Percentiles rank a stretch among this genome's conserved stretches.
Conservation (phyloP, 169 alveolate species). For the Perkinsus marinus region DNA sequence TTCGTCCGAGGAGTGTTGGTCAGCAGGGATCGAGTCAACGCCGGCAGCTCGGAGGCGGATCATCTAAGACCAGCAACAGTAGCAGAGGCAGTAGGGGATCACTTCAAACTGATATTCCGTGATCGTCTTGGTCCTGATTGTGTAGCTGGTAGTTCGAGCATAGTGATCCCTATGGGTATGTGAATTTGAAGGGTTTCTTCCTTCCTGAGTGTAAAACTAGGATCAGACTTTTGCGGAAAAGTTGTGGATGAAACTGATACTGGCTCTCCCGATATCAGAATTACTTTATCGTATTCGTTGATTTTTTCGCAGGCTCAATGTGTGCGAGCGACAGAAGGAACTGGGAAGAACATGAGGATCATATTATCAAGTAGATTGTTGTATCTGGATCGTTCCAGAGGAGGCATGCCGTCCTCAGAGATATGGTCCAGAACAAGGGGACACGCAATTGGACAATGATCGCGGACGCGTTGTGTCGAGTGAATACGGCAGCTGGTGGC, state of each 20-base stretch:
- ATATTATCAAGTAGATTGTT: not conserved
- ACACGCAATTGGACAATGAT: slow-evolving; percentile 8
- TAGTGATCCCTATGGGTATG: no score
- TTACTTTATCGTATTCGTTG: no score
- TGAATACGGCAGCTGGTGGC: not conserved
- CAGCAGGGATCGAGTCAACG: not conserved
- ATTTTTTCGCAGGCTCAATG: slow-evolving; percentile 1
- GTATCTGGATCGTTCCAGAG: not conserved
- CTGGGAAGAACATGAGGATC: not conserved
- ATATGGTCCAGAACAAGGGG: slow-evolving; percentile 9
- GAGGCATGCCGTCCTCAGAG: not conserved
- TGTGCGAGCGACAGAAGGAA: not conserved
- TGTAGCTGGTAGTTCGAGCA: no score
- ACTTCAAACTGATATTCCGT: no score
- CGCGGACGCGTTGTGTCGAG: slow-evolving; percentile 1
- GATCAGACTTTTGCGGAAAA: no score
- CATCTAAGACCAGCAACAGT: not conserved
- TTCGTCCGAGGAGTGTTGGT: not conserved
- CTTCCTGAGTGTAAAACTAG: no score
- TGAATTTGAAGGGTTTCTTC: no score
- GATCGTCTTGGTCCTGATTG: no score
- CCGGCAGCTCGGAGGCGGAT: not conserved
- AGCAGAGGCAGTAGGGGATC: not conserved
- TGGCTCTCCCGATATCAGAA: no score
- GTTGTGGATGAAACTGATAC: no score